Evolutionary conservation across 768 basidiomycete genomes (phyloP).

Genomic region (Boletus sensibilis): DNA sequence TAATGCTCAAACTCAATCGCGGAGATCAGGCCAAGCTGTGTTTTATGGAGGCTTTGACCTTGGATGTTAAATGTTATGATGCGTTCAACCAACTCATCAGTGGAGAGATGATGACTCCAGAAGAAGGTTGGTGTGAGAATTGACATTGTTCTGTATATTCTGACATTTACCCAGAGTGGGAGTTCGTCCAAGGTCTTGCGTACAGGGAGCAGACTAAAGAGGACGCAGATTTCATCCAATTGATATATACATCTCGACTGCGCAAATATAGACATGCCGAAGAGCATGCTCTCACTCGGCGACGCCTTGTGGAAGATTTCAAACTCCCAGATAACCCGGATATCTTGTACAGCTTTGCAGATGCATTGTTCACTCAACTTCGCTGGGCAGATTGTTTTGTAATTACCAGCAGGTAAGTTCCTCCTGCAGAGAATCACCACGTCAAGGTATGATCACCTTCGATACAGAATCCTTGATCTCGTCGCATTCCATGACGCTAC

Average conservation of each 20-base stretch:
- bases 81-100: slow-evolving; percentile 87
- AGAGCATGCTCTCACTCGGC: slow-evolving; percentile 79
- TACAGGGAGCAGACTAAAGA: slow-evolving; percentile 82
- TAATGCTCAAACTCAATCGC: slow-evolving; percentile 93
- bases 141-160: not conserved
- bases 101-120: slow-evolving; percentile 93
- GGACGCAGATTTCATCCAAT: slow-evolving; percentile 86
- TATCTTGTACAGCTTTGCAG: slow-evolving; percentile 86
- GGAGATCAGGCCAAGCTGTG: slow-evolving; percentile 89
- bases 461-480: slow-evolving; percentile 72
- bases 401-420: slow-evolving; percentile 71
- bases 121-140: slow-evolving; percentile 72
- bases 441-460: not conserved
- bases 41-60: slow-evolving; percentile 91
- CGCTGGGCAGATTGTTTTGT: slow-evolving; percentile 94
- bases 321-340: slow-evolving; percentile 90
- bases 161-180: slow-evolving; percentile 73
- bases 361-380: slow-evolving; percentile 83
- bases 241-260: slow-evolving; percentile 89
- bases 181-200: slow-evolving; percentile 82
- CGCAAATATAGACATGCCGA: slow-evolving; percentile 84
- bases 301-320: slow-evolving; percentile 79
- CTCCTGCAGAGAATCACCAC: not conserved
- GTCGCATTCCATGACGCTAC: slow-evolving; percentile 87
- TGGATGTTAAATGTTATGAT: slow-evolving; percentile 97